Conservation (phyloP, 2,329 filamentous ascomycete genomes). For the Bipolaris bicolor region DNA sequence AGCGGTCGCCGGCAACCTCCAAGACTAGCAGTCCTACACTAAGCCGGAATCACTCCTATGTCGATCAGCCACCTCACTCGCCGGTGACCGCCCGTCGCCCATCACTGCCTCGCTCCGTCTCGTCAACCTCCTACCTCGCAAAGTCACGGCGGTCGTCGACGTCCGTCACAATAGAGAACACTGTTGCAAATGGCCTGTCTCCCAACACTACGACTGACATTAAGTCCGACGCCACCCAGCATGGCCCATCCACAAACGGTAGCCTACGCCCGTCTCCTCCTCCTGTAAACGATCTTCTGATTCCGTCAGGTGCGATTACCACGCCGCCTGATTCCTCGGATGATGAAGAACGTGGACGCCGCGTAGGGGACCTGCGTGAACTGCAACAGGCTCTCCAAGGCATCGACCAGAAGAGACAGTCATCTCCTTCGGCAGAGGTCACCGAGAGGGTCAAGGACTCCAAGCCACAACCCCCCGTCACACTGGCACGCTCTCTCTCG, state of each 20-base stretch:
- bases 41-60: constrained; percentile 59
- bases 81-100: constrained; percentile 49
- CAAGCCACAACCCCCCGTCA: constrained; percentile 27
- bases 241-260: constrained; percentile 51
- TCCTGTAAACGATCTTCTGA: constrained; percentile 75
- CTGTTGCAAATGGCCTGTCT: constrained; percentile 37
- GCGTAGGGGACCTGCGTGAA: constrained; percentile 62
- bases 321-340: constrained; percentile 93
- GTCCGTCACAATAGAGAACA: constrained; percentile 41
- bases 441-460: constrained; percentile 21
- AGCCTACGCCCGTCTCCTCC: constrained; percentile 83
- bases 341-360: constrained; percentile 72
- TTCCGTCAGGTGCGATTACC: constrained; percentile 83
- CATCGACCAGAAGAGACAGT: constrained; percentile 70
- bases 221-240: constrained; percentile 26
- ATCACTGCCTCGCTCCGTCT: constrained; percentile 61
- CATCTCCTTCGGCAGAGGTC: constrained; percentile 59
- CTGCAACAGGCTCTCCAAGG: constrained; percentile 82
- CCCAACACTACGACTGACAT: constrained; percentile 30
- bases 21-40: constrained; percentile 58
- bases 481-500: constrained; percentile 51
- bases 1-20: constrained; percentile 65
- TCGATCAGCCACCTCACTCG: constrained; percentile 47
- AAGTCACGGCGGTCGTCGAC: constrained; percentile 67
- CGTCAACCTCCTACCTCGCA: constrained; percentile 66